Percentiles rank a stretch among this genome's conserved stretches.
These are phyloP conservation scores for Penium margaritaceum DNA, from an alignment of 139 green algal genomes.

Conservation along the genomic window DNA sequence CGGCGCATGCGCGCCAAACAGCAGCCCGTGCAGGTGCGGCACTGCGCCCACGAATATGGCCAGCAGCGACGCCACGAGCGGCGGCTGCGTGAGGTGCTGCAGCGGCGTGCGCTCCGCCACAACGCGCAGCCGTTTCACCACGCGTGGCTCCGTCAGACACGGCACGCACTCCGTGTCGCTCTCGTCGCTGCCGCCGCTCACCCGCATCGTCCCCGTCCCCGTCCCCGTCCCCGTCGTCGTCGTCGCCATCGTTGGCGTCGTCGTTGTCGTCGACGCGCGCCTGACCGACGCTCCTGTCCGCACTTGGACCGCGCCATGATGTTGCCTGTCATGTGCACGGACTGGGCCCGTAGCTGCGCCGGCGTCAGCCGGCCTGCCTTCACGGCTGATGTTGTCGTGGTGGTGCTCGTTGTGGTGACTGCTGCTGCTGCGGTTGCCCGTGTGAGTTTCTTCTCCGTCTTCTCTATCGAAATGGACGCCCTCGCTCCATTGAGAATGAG, in stretches of 20 bases:
- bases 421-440: too few species aligned
- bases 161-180: constrained; percentile 12
- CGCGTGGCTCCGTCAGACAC: background rate
- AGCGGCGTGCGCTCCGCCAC: constrained; percentile 7
- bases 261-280: too few species aligned
- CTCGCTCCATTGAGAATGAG: too few species aligned
- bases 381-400: too few species aligned
- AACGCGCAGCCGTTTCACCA: background rate
- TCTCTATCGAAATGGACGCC: too few species aligned
- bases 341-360: too few species aligned
- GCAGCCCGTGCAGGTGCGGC: background rate
- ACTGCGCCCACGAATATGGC: constrained; percentile 2
- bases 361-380: too few species aligned
- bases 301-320: too few species aligned
- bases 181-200: background rate
- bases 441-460: too few species aligned
- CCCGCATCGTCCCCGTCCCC: background rate
- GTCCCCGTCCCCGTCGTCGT: background rate
- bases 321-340: too few species aligned
- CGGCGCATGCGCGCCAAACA: background rate
- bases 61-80: background rate
- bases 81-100: background rate
- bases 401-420: too few species aligned
- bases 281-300: too few species aligned
- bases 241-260: background rate